Base-by-base conservation (phyloP, 2,329 filamentous ascomycete genomes). In the Pyrenophora teres region DNA sequence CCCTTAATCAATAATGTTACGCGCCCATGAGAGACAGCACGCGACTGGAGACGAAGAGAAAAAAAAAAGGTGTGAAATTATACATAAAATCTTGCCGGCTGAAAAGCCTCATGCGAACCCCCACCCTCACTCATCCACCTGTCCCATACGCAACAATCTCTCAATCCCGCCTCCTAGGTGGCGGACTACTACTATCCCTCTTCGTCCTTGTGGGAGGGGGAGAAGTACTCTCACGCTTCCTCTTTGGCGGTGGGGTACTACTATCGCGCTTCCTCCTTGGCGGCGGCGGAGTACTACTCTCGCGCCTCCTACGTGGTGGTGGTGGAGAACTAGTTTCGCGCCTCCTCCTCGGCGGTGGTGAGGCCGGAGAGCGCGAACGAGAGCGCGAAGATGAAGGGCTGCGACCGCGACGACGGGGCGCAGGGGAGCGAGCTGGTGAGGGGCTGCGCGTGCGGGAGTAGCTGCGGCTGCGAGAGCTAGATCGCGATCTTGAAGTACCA, bases 321-420 rank as follows among this genome's bases (percentile, higher is more conserved):
- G 25, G 25, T 7, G 25, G 25, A 7, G 33, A 30, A 15, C 33
- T 46, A 21, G 43, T 31, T 13, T 39, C 33, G 12, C 25, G 36
- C 8, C 44, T 27, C 16, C 27, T 36, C 13, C 44, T 18, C 3
- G 44, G 44, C 6, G 45, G 37, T 0, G 45, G 45, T 4, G 35
- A 39, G 1, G 44, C 21, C 2, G 45, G 51, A 4, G 59, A 64
- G 4, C 52, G 41, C 1, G 63, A 63, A 30, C 54, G 51, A 2
- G 59, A 64, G 4, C 51, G 41, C 1, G 63, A 64, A 23, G 52
- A 55, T 5, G 63, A 63, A 1, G 56, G 58, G 23, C 60, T 65
- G 36, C 65, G 62, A 1, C 48, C 56, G 12, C 68, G 66, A 44
- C 67, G 56, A 12, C 57, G 64, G 0, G 63, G 57, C 12, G 63